Percentiles rank a stretch among this genome's conserved stretches.
These are phyloP conservation scores for Penicillium pancosmium DNA, from an alignment of 495 filamentous ascomycete genomes.

Conservation along the genomic window DNA sequence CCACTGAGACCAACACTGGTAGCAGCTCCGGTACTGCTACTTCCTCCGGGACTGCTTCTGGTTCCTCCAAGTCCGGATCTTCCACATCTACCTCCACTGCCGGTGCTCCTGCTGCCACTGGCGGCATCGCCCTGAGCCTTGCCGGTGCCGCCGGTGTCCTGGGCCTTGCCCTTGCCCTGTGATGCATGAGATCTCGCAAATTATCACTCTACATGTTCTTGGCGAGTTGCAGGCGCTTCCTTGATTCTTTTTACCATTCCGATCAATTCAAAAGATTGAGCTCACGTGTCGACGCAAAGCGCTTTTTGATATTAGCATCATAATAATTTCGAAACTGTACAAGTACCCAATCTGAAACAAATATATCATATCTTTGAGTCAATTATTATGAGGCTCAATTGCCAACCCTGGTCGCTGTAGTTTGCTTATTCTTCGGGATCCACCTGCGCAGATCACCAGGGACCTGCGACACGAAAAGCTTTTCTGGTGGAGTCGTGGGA, in stretches of 20 bases:
- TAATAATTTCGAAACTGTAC: neutral
- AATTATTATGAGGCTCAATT: no score
- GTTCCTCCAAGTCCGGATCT: conserved; percentile 10
- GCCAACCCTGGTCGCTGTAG: neutral
- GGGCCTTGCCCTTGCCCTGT: conserved; percentile 32
- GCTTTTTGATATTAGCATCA: neutral
- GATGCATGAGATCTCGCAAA: neutral
- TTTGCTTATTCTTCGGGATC: neutral
- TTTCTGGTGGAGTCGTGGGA: neutral
- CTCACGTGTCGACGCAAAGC: neutral
- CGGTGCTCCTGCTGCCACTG: conserved; percentile 18
- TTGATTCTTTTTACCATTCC: neutral
- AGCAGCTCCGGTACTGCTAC: conserved; percentile 6
- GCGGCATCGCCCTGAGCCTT: conserved; percentile 19
- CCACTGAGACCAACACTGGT: conserved; percentile 1
- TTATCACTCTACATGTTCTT: neutral
- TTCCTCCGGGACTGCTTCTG: conserved; percentile 4
- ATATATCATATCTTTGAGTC: no score
- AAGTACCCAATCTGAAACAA: no score
- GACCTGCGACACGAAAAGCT: neutral
- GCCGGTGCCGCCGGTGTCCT: conserved; percentile 28
- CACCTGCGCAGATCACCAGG: neutral
- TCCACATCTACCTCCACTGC: conserved; percentile 17
- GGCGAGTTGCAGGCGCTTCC: neutral
- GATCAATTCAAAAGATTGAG: neutral